Percentiles rank a stretch among this genome's conserved stretches.
Evolutionary conservation across 495 filamentous ascomycete genomes (phyloP).

Genomic region (Daldinia grandis): DNA sequence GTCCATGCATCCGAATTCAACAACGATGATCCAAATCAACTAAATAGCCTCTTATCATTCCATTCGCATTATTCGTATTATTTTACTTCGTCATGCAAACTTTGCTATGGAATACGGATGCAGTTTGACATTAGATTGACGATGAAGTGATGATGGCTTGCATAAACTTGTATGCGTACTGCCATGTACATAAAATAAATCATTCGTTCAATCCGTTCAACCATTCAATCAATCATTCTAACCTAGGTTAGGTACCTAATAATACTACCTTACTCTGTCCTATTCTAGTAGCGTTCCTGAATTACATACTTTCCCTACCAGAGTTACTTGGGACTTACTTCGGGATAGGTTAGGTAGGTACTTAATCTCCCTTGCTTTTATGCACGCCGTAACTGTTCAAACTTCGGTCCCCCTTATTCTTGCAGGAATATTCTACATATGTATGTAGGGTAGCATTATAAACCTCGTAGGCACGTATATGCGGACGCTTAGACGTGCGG

Average conservation of each 20-base stretch:
- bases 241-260: too few species aligned
- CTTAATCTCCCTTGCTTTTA: constrained; percentile 40
- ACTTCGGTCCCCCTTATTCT: constrained; percentile 32
- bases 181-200: constrained; percentile 5
- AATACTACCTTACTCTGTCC: constrained; percentile 4
- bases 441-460: constrained; percentile 11
- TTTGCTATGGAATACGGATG: neutral
- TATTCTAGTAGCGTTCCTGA: constrained; percentile 23
- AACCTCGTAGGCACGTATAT: neutral
- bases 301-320: constrained; percentile 9
- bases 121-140: constrained; percentile 11
- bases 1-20: constrained; percentile 24
- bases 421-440: constrained; percentile 19
- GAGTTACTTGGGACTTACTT: neutral
- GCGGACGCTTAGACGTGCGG: constrained; percentile 6
- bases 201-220: too few species aligned
- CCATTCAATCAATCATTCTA: too few species aligned
- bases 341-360: neutral
- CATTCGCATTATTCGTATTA: constrained; percentile 7
- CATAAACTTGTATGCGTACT: constrained; percentile 3
- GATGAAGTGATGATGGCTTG: constrained; percentile 21
- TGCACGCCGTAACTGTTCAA: constrained; percentile 22
- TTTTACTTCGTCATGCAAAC: constrained; percentile 12
- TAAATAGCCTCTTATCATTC: constrained; percentile 1
- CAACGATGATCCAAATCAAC: constrained; percentile 43